Base-by-base conservation (phyloP, 176 grass and related monocot genomes). In the Echinochloa phyllopogon region DNA sequence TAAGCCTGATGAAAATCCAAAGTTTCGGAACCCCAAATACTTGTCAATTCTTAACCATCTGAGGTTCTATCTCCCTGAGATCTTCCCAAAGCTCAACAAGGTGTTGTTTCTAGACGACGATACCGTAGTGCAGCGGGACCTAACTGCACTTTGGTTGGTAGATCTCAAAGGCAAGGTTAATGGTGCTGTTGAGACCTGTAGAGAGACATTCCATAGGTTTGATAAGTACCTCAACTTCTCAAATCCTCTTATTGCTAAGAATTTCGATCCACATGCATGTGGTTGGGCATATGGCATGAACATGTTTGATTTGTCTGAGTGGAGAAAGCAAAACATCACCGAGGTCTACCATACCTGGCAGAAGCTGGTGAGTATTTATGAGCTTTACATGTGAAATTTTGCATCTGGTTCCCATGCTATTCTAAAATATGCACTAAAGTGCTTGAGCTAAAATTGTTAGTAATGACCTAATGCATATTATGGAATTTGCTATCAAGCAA, bases 221-320 rank as follows among this genome's bases (percentile, higher is more conserved):
- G 80, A 95, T 88, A 90, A 79, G 75, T 98, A 98, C 73, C 89
- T 98, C 36, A 98, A 98, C 86, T 98, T 95, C 55, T 95, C 95
- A 63, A 98, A 95, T 82, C 89, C 89, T 82, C 83, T 98, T 42
- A 98, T 98, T 55, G 86, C 91, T 72, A 78, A 87, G 57, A 95
- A 95, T 88, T 98, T 98, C 73, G 37, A 92, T 68, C 95, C 93
- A 14, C 76, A 40, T 51, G 87, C 93, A 41, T 98, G 95, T 0
- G 93, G 93, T 39, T 98, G 93, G 95, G 91, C 95, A 43, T 98
- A 92, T 83, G 95, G 91, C 36, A 95, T 98, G 95, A 98, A 98
- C 63, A 81, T 98, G 59, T 98, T 98, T 80, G 95, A 98, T 89
- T 85, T 98, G 77, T 85, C 74, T 29, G 95, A 95, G 62, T 98